Base-by-base conservation (phyloP, 257 asterid species). In the Ajuga chamaepitys region DNA sequence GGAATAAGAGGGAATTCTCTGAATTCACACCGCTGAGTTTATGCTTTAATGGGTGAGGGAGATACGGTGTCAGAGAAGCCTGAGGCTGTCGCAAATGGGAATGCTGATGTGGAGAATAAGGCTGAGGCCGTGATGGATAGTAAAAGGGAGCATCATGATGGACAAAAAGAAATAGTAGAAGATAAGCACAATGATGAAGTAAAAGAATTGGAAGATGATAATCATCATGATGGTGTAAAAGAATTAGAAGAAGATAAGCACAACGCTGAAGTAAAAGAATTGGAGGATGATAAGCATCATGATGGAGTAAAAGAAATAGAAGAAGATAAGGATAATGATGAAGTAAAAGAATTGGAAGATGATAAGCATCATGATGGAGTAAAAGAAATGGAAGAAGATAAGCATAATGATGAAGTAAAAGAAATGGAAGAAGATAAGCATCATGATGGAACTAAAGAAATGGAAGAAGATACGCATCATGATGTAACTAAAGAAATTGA, bases 21-120 rank as follows among this genome's bases (percentile, higher is more conserved):
- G 13, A 50, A 40, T 37, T 22, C 46, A 37, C 0, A 28, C 22
- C 3, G 32, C 16, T 50, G 52, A 35, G 32, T 58, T 18, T 64
- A 40, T 53, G 76, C 24, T 61, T 64, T 58, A 42, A 87, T 90
- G 95, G 92, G 85, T 52, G 95, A 74, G 78, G 86, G 71, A 52
- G 93, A 82, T 62, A 62, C 56, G 3, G 85, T 71, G 63, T 56
- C 82, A 7, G 87, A 81, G 63, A 76, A 63, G 48, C 67, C 73
- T 0, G 82, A 73, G 76, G 32, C 78, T 25, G 75, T 70, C 17
- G 73, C 63, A 32, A 86, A 86, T 74, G 89, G 78, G 53, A 69
- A 66, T 44, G 77, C 41, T 12, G 68, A 58, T 72, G 71, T 3
- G 32, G 74, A 41, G 56, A 50, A 24, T 41, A 11, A 62, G 34